Percentiles rank a stretch among this genome's conserved stretches.
Evolutionary conservation across 106 monocot genomes (phyloP).

Genomic region (Alisma plantagoaquatica): DNA sequence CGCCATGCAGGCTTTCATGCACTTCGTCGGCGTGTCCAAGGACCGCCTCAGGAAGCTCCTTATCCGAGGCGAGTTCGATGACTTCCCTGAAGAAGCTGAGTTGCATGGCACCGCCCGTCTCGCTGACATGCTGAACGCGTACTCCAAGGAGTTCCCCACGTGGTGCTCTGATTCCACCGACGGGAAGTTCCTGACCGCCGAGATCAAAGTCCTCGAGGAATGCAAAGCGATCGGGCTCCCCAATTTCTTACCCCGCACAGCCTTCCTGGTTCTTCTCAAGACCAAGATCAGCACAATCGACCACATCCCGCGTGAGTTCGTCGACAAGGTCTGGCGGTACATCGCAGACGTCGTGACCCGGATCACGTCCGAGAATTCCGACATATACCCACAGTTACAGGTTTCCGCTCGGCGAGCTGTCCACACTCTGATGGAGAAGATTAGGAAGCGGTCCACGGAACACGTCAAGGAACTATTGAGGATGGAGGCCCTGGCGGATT

Average conservation of each 20-base stretch:
- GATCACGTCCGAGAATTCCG: background rate
- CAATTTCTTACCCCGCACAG: slow-evolving; percentile 6
- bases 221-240: slow-evolving; percentile 5
- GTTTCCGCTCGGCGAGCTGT: background rate
- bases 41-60: no score
- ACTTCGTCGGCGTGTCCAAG: no score
- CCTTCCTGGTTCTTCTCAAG: background rate
- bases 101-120: no score
- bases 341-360: background rate
- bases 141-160: no score
- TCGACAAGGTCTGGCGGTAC: slow-evolving; percentile 4
- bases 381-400: slow-evolving; percentile 7
- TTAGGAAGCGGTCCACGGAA: background rate
- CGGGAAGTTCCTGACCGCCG: no score
- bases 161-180: no score
- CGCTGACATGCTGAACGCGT: no score
- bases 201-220: slow-evolving; percentile 3
- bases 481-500: slow-evolving; percentile 9
- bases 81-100: no score
- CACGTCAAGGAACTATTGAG: slow-evolving; percentile 1
- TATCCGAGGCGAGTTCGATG: no score
- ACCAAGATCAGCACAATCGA: background rate
- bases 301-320: slow-evolving; percentile 3
- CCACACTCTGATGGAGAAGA: slow-evolving; percentile 2
- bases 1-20: no score